A percentile compares a stretch with the other conserved stretches of the same genome.
Evolutionary conservation across 2,329 filamentous ascomycete genomes (phyloP).

Genomic region (Fulvia fulva): DNA sequence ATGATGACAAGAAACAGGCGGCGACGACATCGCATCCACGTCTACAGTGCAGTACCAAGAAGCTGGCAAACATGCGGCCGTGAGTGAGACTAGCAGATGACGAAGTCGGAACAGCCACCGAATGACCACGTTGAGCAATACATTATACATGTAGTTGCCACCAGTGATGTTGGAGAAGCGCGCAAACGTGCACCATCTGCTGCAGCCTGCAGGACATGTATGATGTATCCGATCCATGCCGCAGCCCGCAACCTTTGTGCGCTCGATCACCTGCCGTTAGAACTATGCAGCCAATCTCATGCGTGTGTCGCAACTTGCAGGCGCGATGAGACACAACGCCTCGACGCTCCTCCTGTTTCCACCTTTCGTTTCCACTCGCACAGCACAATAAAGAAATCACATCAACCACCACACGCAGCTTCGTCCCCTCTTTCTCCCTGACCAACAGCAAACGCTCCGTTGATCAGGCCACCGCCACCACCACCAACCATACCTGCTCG

Average conservation of each 20-base stretch:
- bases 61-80: too few relatives aligned
- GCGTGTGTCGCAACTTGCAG: neutral
- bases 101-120: neutral
- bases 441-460: neutral
- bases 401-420: neutral
- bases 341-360: neutral
- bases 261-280: neutral
- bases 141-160: too few relatives aligned
- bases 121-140: neutral
- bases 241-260: neutral
- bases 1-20: neutral
- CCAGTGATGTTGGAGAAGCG: neutral
- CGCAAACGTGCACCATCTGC: neutral
- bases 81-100: neutral
- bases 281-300: too few relatives aligned
- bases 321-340: neutral
- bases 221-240: neutral
- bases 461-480: conserved; percentile 3
- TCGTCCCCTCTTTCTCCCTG: neutral
- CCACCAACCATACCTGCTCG: conserved; percentile 3
- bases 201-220: too few relatives aligned
- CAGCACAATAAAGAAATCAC: neutral
- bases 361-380: neutral
- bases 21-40: neutral
- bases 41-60: too few relatives aligned